These are phyloP conservation scores for Aspergillus ibericus DNA, from an alignment of 2,329 filamentous ascomycete genomes.

Conservation along the genomic window DNA sequence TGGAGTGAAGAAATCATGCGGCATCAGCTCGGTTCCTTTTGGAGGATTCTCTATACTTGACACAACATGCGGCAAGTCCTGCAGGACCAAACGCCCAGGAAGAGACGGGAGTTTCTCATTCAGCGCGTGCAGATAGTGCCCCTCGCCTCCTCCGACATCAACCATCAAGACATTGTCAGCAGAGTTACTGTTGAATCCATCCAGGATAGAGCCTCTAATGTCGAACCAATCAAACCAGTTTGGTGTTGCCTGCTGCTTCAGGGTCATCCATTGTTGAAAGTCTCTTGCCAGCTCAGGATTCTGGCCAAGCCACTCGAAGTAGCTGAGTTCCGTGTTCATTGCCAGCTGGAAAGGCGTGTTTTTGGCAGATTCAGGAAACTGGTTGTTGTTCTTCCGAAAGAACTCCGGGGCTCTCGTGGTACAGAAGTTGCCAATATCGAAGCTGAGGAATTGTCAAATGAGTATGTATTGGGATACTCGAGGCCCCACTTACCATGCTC, in stretches of 20 bases:
- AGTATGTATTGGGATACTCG: not conserved
- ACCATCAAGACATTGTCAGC: conserved; percentile 22
- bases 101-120: conserved; percentile 9
- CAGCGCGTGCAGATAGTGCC: conserved; percentile 23
- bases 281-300: conserved; percentile 15
- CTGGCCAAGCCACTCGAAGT: conserved; percentile 19
- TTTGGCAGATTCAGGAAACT: conserved; percentile 11
- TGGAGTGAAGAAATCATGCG: conserved; percentile 23
- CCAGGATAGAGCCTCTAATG: conserved; percentile 4
- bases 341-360: conserved; percentile 22
- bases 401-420: conserved; percentile 18
- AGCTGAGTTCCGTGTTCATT: conserved; percentile 13
- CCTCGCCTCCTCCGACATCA: conserved; percentile 26
- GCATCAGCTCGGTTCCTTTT: conserved; percentile 10
- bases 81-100: conserved; percentile 19
- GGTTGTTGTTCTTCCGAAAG: conserved; percentile 16
- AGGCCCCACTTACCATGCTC: conserved; percentile 10
- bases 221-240: conserved; percentile 19
- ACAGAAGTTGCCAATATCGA: conserved; percentile 14
- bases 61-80: conserved; percentile 23
- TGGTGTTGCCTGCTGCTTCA: conserved; percentile 12
- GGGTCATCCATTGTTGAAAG: conserved; percentile 19
- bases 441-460: not conserved
- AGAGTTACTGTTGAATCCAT: conserved; percentile 8
- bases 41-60: conserved; percentile 1